Base-by-base conservation (phyloP, 805 yeast species). In the Cyberlindnera mycetangii region DNA sequence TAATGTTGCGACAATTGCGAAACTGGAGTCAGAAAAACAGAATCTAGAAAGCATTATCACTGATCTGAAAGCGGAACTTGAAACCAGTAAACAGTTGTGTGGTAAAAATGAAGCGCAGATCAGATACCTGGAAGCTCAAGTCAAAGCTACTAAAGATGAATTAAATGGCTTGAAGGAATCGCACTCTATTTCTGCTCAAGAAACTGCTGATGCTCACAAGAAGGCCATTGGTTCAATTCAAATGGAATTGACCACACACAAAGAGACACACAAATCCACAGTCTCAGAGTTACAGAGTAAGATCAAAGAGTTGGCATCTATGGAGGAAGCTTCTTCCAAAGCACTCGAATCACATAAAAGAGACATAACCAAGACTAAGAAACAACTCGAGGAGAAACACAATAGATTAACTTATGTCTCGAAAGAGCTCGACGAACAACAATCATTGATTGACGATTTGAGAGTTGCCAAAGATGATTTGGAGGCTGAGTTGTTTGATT, bases 31-130 rank as follows among this genome's bases (percentile, higher is more conserved):
- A 3, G 39, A 46, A 21, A 46, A 42, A 30, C 33, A 37, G 12
- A 36, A 15, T n/a, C 22, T 45, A 21, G 17, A 33, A 33, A 41
- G 10, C 36, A 43, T 39, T n/a, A 37, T 36, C 33, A 45, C 11
- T 16, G 41, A 6, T 25, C 53, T 19, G 35, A 43, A 34, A 22
- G 33, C 35, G 4, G 58, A 58, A 11, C 33, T 57, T 6, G 54
- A 47, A 3, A 6, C 37, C 6, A 41, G 42, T 4, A 44, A 46
- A 19, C 18, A 41, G 8, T 32, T 36, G 1, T 25, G 47, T 22
- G 32, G 18, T 18, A 36, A 47, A 12, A 41, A 42, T 19, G 50
- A 46, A 19, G 32, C 34, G 7, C 44, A 51, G 30, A 39, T 50
- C 8, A 32, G 42, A 12, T 45, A 51, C 8, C 33, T 56, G 14